Evolutionary conservation across 768 basidiomycete genomes (phyloP).

Genomic region (Lentinula aciculospora): DNA sequence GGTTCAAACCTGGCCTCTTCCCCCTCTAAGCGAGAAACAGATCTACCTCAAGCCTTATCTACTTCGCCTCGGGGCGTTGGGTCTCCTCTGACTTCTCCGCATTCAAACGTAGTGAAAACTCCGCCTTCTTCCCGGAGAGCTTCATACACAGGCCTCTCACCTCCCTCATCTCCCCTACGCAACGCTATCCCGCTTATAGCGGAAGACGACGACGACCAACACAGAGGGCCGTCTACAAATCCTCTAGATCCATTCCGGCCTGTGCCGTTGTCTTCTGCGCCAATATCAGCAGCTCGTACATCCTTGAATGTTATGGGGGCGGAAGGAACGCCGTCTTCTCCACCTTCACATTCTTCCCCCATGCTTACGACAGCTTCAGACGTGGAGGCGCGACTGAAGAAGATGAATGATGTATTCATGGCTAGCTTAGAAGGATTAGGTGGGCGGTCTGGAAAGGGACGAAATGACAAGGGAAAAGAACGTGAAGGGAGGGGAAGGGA

Average conservation of each 20-base stretch:
- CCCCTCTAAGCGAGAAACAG: not conserved
- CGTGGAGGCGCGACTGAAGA: constrained; percentile 39
- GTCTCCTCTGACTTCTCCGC: not conserved
- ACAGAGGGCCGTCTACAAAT: too few relatives aligned
- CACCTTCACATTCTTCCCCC: constrained; percentile 11
- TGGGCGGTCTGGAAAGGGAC: constrained; percentile 13
- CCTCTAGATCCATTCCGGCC: not conserved
- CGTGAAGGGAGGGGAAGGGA: not conserved
- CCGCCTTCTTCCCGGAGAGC: not conserved
- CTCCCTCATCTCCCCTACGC: constrained; percentile 1
- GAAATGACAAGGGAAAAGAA: not conserved
- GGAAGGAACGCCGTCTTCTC: constrained; percentile 6
- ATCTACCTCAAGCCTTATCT: not conserved
- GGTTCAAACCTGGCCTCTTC: not conserved
- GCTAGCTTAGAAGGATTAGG: constrained; percentile 38
- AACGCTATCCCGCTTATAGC: not conserved
- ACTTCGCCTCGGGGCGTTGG: not conserved
- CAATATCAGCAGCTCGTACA: not conserved
- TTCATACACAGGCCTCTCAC: not conserved
- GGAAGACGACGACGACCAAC: not conserved
- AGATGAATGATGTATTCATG: constrained; percentile 41
- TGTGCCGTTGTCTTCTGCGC: not conserved
- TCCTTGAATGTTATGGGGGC: not conserved
- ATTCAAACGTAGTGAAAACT: not conserved
- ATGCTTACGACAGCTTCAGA: constrained; percentile 21